These are phyloP conservation scores for Mimosa pudica DNA, from an alignment of 306 rosid species.

Conservation along the genomic window DNA sequence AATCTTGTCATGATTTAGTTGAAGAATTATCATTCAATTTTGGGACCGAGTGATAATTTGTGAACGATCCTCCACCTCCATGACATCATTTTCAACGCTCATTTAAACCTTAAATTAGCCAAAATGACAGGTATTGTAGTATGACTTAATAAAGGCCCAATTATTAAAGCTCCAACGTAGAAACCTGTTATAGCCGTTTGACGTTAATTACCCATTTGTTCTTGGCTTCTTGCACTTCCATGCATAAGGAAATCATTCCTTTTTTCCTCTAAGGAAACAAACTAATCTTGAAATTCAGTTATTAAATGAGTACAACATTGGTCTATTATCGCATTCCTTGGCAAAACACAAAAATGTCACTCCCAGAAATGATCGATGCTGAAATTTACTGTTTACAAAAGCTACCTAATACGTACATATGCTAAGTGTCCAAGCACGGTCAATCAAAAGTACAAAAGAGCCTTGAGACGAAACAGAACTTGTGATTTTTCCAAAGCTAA, in stretches of 20 bases:
- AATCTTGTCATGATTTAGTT: neutral
- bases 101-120: neutral
- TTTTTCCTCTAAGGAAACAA: neutral
- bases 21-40: neutral
- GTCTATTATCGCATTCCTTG: neutral
- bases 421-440: neutral
- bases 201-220: too few species aligned
- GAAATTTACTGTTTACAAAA: neutral
- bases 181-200: neutral
- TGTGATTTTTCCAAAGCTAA: neutral
- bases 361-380: neutral
- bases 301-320: neutral
- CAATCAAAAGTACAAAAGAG: neutral
- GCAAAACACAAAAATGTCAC: neutral
- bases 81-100: neutral
- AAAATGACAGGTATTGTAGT: neutral
- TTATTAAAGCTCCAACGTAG: too few species aligned
- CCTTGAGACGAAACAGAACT: neutral
- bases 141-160: neutral
- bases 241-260: neutral
- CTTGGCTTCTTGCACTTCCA: too few species aligned
- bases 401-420: neutral
- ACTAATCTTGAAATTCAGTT: neutral
- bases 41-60: neutral
- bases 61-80: neutral